These are phyloP conservation scores for Alternaria tenuissima DNA, from an alignment of 2,329 filamentous ascomycete genomes.

Conservation along the genomic window DNA sequence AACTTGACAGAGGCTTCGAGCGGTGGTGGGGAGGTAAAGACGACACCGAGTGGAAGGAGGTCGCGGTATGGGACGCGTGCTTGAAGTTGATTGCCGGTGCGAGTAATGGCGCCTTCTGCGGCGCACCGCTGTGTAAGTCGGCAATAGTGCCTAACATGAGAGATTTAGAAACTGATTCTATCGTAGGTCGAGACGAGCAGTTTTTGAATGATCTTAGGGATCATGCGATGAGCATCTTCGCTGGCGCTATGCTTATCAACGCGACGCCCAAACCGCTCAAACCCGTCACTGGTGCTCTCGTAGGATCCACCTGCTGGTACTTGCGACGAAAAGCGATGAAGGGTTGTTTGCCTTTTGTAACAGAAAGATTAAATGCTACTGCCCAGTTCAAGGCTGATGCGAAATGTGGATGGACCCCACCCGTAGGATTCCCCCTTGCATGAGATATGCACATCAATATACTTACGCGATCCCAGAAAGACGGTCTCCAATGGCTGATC, in stretches of 20 bases:
- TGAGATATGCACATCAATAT: not conserved
- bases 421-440: slow-evolving; percentile 8
- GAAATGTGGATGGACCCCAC: slow-evolving; percentile 20
- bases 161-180: not conserved
- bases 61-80: slow-evolving; percentile 24
- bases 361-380: slow-evolving; percentile 22
- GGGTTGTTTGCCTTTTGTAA: slow-evolving; percentile 24
- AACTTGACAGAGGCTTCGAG: slow-evolving; percentile 21
- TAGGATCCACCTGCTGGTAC: slow-evolving; percentile 20
- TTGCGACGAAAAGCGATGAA: slow-evolving; percentile 18
- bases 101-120: slow-evolving; percentile 25
- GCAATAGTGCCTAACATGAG: not conserved
- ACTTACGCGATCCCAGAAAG: slow-evolving; percentile 18
- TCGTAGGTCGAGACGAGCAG: slow-evolving; percentile 19
- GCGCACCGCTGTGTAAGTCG: slow-evolving; percentile 24
- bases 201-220: slow-evolving; percentile 22
- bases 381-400: slow-evolving; percentile 20
- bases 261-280: slow-evolving; percentile 21
- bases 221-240: slow-evolving; percentile 24
- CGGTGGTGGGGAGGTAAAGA: slow-evolving; percentile 19
- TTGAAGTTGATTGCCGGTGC: slow-evolving; percentile 23
- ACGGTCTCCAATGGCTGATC: slow-evolving; percentile 29
- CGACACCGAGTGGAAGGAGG: slow-evolving; percentile 23
- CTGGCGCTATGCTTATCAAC: slow-evolving; percentile 25
- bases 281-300: slow-evolving; percentile 18